Evolutionary conservation across 345 rosid species (phyloP), one percentile per base, ranked within the genome.

Genomic region (Draba incana): DNA sequence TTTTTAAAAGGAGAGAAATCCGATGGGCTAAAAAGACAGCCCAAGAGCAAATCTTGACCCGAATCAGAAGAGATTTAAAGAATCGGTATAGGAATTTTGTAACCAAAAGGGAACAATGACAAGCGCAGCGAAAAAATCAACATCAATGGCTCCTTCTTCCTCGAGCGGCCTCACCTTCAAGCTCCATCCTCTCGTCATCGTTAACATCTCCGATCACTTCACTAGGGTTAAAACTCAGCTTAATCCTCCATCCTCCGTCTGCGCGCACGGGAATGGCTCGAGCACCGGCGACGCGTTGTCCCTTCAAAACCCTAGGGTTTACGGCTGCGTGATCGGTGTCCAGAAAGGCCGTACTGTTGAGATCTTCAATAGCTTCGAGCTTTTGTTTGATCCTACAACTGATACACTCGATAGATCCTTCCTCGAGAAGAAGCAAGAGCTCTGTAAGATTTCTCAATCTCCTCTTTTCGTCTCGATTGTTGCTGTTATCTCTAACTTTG

Each of bases 281-380:
- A 78, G 45, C 70, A 74, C 51, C 75, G 67, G 63, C 78, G 82
- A 79, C 62, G 63, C 45, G 3, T 62, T 61, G 44, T 5, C 44
- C 35, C 57, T 39, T 6, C 84, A 67, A 12, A 76, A 82, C 1
- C 92, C 85, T 16, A 82, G 97, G 66, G 97, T 88, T 55, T 93
- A 87, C 79, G 99, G 99, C 2, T 90, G 96, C 67, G 97, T 93
- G 39, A 87, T 93, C 49, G 99, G 97, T 4, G 83, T 87, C 25
- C 99, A 93, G 75, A 86, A 84, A 57, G 99, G 97, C 11, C 96
- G 97, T 8, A 88, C 92, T 25, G 96, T 93, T 10, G 98, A 90
- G 89, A 87, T 93, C 82, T 93, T 93, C 80, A 93, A 93, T 71
- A 93, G 98, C 75, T 93, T 93, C 72, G 98, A 93, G 87, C 92